A percentile compares a stretch with the other conserved stretches of the same genome.
These are phyloP conservation scores for Cercospora zeae-maydis DNA, from an alignment of 2,329 filamentous ascomycete species.

Conservation along the genomic window DNA sequence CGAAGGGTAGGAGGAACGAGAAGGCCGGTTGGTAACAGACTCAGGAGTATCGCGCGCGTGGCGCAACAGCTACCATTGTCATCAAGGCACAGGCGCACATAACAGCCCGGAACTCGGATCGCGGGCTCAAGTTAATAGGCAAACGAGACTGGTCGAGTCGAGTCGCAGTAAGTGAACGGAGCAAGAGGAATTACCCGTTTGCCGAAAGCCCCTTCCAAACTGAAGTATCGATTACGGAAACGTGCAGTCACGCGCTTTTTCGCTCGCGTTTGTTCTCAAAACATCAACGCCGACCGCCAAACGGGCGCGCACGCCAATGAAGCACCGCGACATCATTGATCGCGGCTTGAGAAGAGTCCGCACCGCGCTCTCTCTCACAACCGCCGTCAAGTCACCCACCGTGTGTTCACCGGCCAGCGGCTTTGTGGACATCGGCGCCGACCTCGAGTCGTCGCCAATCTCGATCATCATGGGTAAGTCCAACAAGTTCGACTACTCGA, in stretches of 20 bases:
- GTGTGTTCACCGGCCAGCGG: slow-evolving; percentile 4
- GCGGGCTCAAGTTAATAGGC: neutral
- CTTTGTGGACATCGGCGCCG: neutral
- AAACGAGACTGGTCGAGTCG: neutral
- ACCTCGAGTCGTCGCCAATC: neutral
- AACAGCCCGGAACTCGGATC: neutral
- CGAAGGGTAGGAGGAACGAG: no score
- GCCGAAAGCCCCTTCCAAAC: neutral
- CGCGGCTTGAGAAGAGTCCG: slow-evolving; percentile 17
- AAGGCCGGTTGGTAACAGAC: neutral
- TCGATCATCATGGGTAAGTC: slow-evolving; percentile 31
- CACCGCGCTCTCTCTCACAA: slow-evolving; percentile 4
- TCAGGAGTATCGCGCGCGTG: neutral
- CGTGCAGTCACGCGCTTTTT: neutral
- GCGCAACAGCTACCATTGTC: neutral
- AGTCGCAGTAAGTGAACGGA: neutral
- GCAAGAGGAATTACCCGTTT: neutral
- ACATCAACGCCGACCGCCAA: neutral
- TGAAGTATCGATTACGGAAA: neutral
- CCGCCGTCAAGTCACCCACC: slow-evolving; percentile 6
- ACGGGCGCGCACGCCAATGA: neutral
- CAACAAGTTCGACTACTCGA: slow-evolving; percentile 39
- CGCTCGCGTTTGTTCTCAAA: neutral
- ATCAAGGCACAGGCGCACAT: neutral
- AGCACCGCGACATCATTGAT: slow-evolving; percentile 1